phyloP scores from a whole-genome alignment of 106 monocot species.

The Allium cepa region DNA sequence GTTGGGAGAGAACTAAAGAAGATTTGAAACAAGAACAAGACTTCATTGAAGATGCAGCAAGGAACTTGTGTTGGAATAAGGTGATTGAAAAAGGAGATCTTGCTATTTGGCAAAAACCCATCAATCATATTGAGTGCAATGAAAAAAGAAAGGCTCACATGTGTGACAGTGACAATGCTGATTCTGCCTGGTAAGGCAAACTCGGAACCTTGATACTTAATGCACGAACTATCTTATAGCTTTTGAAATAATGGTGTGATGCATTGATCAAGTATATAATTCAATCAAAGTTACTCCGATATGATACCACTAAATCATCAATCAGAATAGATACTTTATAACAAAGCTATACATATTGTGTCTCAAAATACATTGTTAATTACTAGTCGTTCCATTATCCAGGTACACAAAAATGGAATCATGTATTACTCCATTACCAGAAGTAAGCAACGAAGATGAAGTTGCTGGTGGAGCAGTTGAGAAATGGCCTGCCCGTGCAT shows the following conservation, averaged over 20 bases:
- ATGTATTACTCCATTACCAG: slow-evolving; percentile 45
- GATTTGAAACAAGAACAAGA: slow-evolving; percentile 57
- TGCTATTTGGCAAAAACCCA: slow-evolving; percentile 48
- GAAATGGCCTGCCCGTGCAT: slow-evolving; percentile 36
- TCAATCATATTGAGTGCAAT: slow-evolving; percentile 38
- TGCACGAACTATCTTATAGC: no score
- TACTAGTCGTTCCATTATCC: no score
- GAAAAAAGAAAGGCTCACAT: slow-evolving; percentile 13
- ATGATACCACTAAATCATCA: no score
- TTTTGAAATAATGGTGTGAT: no score
- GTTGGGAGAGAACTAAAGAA: slow-evolving; percentile 49
- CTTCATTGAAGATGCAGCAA: slow-evolving; percentile 36
- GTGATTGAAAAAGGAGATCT: slow-evolving; percentile 43
- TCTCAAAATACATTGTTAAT: no score
- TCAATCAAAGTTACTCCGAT: no score
- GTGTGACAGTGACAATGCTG: slow-evolving; percentile 12
- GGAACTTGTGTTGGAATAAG: slow-evolving; percentile 50
- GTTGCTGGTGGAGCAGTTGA: slow-evolving; percentile 32
- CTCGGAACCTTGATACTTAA: no score
- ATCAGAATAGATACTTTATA: no score
- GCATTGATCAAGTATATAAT: no score
- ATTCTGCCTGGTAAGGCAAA: slow-evolving; percentile 16
- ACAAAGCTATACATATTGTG: no score
- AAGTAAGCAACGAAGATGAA: slow-evolving; percentile 13
- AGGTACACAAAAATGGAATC: slow-evolving; percentile 27